Percentiles rank a stretch among this genome's conserved stretches.
Conservation (phyloP, 2,329 filamentous ascomycete species). For the Sporothrix pallida region DNA sequence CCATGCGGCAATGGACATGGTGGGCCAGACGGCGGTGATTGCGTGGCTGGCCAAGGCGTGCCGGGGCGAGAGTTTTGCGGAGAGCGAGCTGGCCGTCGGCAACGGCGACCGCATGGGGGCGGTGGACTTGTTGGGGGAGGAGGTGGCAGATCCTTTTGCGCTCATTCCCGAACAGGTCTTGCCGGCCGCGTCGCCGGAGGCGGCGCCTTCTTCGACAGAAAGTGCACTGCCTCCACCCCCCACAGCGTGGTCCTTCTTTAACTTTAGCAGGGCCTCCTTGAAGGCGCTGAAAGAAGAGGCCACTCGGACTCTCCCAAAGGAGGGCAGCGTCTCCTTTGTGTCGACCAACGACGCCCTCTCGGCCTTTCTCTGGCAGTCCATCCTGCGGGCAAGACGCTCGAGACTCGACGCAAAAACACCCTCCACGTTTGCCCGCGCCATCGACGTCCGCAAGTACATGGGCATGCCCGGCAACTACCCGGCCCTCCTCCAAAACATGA, state of each 20-base stretch:
- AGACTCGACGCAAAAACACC: neutral
- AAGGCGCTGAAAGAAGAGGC: conserved; percentile 7
- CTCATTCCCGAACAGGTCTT: conserved; percentile 11
- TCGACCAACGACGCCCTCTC: conserved; percentile 21
- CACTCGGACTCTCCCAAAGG: neutral
- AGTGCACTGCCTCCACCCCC: neutral
- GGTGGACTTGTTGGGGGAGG: neutral
- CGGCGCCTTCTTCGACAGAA: neutral
- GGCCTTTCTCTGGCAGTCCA: conserved; percentile 8
- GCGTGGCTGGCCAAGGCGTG: conserved; percentile 57
- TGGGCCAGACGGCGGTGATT: conserved; percentile 38
- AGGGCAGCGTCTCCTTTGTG: neutral
- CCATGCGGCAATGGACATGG: conserved; percentile 40
- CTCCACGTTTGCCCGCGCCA: conserved; percentile 10
- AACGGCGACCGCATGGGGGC: neutral
- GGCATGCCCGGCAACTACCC: conserved; percentile 52
- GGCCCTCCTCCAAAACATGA: conserved; percentile 56
- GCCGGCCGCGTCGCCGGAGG: neutral
- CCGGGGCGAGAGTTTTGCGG: neutral
- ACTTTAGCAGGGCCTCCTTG: neutral
- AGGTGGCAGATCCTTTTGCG: neutral
- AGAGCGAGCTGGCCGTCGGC: conserved; percentile 1
- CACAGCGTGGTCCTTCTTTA: conserved; percentile 10
- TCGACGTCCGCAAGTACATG: conserved; percentile 43
- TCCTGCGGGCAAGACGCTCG: neutral